Conservation (phyloP, 1,284 basidiomycete genomes). For the Fomitopsis pinicola region DNA sequence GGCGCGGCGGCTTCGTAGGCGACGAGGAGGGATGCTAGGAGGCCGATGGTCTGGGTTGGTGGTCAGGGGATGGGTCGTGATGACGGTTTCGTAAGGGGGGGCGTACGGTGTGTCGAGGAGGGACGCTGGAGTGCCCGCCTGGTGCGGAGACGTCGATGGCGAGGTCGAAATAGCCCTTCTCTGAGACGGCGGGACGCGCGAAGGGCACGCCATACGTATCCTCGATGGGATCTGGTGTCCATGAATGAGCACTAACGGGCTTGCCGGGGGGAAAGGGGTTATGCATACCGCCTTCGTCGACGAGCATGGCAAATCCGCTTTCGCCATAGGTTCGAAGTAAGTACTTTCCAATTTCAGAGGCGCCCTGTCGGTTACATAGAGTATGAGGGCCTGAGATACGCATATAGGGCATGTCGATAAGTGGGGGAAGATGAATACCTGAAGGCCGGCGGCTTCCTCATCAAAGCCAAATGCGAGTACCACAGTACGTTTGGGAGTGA, state of each 20-base stretch:
- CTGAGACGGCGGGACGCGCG: slow-evolving; percentile 47
- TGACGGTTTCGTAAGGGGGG: not conserved
- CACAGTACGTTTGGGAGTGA: slow-evolving; percentile 47
- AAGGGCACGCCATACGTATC: slow-evolving; percentile 31
- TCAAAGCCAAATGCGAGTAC: slow-evolving; percentile 69
- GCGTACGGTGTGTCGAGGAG: slow-evolving; percentile 49
- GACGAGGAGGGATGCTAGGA: slow-evolving; percentile 45
- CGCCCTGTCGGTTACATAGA: slow-evolving; percentile 35
- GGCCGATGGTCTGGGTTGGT: slow-evolving; percentile 43
- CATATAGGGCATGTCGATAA: not conserved
- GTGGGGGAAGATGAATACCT: slow-evolving; percentile 26
- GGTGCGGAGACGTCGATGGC: slow-evolving; percentile 42
- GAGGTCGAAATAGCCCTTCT: slow-evolving; percentile 64
- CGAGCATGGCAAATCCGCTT: slow-evolving; percentile 48
- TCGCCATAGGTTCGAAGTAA: slow-evolving; percentile 47
- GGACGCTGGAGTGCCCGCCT: slow-evolving; percentile 66
- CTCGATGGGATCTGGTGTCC: slow-evolving; percentile 26
- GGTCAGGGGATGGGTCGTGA: not conserved
- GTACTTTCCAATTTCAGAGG: slow-evolving; percentile 37
- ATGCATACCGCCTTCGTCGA: slow-evolving; percentile 44
- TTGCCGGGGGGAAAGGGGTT: not conserved
- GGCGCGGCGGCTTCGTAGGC: slow-evolving; percentile 29
- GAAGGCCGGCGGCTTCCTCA: slow-evolving; percentile 55
- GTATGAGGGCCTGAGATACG: not conserved
- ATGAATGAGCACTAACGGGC: not conserved